Percentiles rank a stretch among this genome's conserved stretches.
These are phyloP conservation scores for Clathrospora elynae DNA, from an alignment of 2,329 filamentous ascomycete species.

Conservation along the genomic window DNA sequence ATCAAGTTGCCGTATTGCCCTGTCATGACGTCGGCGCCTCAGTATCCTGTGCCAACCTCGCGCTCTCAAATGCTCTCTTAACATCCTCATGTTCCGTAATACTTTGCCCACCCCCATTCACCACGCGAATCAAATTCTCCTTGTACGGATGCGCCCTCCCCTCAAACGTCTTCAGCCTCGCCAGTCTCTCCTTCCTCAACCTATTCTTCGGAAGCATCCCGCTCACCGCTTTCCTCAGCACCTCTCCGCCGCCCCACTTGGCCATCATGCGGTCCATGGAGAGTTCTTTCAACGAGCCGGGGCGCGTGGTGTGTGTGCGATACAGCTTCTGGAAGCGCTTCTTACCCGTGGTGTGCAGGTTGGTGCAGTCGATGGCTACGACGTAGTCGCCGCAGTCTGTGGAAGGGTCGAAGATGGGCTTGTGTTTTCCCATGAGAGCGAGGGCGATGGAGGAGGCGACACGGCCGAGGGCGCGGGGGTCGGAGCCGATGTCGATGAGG, in stretches of 20 bases:
- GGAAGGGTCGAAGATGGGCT: conserved; percentile 95
- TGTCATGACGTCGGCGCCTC: conserved; percentile 29
- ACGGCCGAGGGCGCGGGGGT: conserved; percentile 80
- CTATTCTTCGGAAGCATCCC: conserved; percentile 99
- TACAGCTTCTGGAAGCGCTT: conserved; percentile 95
- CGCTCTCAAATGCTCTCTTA: conserved; percentile 42
- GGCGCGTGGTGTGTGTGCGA: conserved; percentile 90
- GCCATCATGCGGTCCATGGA: conserved; percentile 95
- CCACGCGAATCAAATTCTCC: conserved; percentile 79
- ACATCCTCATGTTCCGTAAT: conserved; percentile 47
- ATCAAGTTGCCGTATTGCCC: too few relatives aligned
- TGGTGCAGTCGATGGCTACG: conserved; percentile 86
- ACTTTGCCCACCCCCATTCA: conserved; percentile 43
- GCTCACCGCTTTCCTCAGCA: conserved; percentile 86
- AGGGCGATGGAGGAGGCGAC: conserved; percentile 85
- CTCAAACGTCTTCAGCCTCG: conserved; percentile 92
- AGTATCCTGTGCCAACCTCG: conserved; percentile 19
- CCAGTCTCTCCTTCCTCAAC: conserved; percentile 83
- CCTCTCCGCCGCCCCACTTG: conserved; percentile 91
- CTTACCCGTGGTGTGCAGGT: conserved; percentile 85
- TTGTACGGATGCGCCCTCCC: conserved; percentile 90
- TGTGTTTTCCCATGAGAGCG: conserved; percentile 97
- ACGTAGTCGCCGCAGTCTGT: conserved; percentile 99
- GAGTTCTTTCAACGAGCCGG: conserved; percentile 82
- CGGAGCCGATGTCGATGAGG: conserved; percentile 73